A percentile compares a stretch with the other conserved stretches of the same genome.
Evolutionary conservation across 2,329 filamentous ascomycete species (phyloP).

Genomic region (Chaetothyriales sp.): DNA sequence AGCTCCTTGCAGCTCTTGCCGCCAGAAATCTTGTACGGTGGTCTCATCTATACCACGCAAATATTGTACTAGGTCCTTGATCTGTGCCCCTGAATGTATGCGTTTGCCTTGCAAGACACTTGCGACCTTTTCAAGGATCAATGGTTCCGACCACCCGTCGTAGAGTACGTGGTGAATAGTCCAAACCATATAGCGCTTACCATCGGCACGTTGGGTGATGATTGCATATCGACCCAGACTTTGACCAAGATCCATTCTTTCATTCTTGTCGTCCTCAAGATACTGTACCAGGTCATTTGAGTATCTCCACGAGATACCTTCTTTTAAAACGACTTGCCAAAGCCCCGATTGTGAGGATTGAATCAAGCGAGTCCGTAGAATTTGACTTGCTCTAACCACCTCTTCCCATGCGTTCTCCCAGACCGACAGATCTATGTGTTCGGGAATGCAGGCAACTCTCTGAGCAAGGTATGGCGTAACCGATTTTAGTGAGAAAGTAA

Average conservation of each 20-base stretch:
- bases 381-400: slow-evolving; percentile 31
- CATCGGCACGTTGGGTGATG: slow-evolving; percentile 18
- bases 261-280: slow-evolving; percentile 16
- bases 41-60: slow-evolving; percentile 30
- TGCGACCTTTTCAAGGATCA: slow-evolving; percentile 26
- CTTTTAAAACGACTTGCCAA: slow-evolving; percentile 28
- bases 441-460: slow-evolving; percentile 29
- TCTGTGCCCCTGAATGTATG: slow-evolving; percentile 14
- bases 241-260: slow-evolving; percentile 25
- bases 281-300: slow-evolving; percentile 20
- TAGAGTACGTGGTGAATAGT: slow-evolving; percentile 41
- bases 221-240: slow-evolving; percentile 25
- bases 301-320: slow-evolving; percentile 25
- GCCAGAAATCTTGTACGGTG: slow-evolving; percentile 36
- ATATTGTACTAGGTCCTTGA: slow-evolving; percentile 38
- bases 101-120: slow-evolving; percentile 21
- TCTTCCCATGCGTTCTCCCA: slow-evolving; percentile 37
- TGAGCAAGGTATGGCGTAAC: slow-evolving; percentile 37
- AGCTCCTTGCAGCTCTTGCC: slow-evolving; percentile 31
- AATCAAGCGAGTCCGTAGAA: slow-evolving; percentile 36
- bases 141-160: slow-evolving; percentile 34
- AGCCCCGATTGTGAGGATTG: slow-evolving; percentile 26
- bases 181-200: slow-evolving; percentile 31
- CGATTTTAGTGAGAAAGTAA: slow-evolving; percentile 36
- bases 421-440: slow-evolving; percentile 26